These are phyloP conservation scores for Dactylonectria macrodidyma DNA, from an alignment of 2,329 filamentous ascomycete species.

Conservation along the genomic window DNA sequence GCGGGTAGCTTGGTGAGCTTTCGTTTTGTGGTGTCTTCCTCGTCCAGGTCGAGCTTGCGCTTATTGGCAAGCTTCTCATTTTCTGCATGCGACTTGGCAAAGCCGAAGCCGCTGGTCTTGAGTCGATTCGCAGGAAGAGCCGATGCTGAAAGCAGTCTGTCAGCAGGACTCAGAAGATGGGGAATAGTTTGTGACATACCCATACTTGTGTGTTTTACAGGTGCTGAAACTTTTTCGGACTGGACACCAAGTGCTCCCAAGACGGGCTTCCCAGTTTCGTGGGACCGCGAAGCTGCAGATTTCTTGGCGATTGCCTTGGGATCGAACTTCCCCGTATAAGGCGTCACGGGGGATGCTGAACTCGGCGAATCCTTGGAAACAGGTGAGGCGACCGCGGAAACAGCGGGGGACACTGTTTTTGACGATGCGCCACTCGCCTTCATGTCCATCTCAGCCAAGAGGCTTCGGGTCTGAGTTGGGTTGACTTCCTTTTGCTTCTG, in stretches of 20 bases:
- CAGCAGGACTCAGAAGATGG: slow-evolving; percentile 32
- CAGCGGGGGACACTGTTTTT: slow-evolving; percentile 64
- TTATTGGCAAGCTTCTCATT: slow-evolving; percentile 77
- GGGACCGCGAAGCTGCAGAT: slow-evolving; percentile 72
- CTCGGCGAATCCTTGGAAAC: slow-evolving; percentile 59
- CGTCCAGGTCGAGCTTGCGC: slow-evolving; percentile 86
- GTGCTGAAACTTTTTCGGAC: slow-evolving; percentile 51
- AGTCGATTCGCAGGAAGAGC: slow-evolving; percentile 77
- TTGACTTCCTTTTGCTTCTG: slow-evolving; percentile 79
- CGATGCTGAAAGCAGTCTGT: slow-evolving; percentile 57
- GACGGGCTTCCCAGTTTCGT: slow-evolving; percentile 64
- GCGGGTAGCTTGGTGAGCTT: slow-evolving; percentile 93
- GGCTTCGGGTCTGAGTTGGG: slow-evolving; percentile 74
- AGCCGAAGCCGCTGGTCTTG: slow-evolving; percentile 88
- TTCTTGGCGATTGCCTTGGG: slow-evolving; percentile 90
- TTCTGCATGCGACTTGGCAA: slow-evolving; percentile 78
- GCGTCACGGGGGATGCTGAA: slow-evolving; percentile 65
- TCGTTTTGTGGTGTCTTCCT: slow-evolving; percentile 88
- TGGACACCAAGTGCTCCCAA: slow-evolving; percentile 64
- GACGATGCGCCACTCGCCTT: slow-evolving; percentile 69
- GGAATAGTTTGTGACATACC: slow-evolving; percentile 51
- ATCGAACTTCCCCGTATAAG: slow-evolving; percentile 86
- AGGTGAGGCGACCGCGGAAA: slow-evolving; percentile 66
- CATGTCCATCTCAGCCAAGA: slow-evolving; percentile 81
- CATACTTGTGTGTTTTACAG: slow-evolving; percentile 52